Conservation (phyloP, 768 basidiomycete species). For the Hypholoma fasciculare region DNA sequence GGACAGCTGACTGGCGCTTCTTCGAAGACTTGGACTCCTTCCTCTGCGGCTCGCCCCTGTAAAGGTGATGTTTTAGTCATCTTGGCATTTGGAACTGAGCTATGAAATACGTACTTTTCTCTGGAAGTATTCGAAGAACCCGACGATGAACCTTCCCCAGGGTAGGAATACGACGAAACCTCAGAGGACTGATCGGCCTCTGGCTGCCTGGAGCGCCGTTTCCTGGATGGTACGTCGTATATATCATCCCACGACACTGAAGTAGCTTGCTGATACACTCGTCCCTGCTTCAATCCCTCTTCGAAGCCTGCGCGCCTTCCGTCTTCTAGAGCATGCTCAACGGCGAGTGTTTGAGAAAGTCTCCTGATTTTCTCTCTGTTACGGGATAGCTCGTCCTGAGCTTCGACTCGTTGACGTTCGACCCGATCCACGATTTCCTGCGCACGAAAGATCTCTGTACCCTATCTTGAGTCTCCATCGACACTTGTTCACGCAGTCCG, state of each 20-base stretch:
- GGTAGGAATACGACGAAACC: slow-evolving; percentile 9
- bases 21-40: neutral
- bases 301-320: slow-evolving; percentile 52
- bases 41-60: neutral
- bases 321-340: slow-evolving; percentile 53
- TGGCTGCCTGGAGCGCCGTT: neutral
- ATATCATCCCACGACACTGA: slow-evolving; percentile 6
- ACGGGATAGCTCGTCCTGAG: slow-evolving; percentile 45
- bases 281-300: slow-evolving; percentile 41
- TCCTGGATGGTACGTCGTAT: neutral
- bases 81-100: neutral
- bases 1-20: too few species aligned
- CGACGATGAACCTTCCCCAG: slow-evolving; percentile 1
- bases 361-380: slow-evolving; percentile 46
- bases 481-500: neutral
- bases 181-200: neutral
- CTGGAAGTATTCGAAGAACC: neutral
- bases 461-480: neutral
- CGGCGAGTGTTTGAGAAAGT: slow-evolving; percentile 44
- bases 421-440: slow-evolving; percentile 51
- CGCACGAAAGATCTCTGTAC: slow-evolving; percentile 50
- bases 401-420: slow-evolving; percentile 47
- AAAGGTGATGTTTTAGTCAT: neutral
- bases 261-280: slow-evolving; percentile 13
- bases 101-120: neutral